phyloP scores from a whole-genome alignment of 2,329 filamentous ascomycete species.

The Fusarium keratoplasticum region DNA sequence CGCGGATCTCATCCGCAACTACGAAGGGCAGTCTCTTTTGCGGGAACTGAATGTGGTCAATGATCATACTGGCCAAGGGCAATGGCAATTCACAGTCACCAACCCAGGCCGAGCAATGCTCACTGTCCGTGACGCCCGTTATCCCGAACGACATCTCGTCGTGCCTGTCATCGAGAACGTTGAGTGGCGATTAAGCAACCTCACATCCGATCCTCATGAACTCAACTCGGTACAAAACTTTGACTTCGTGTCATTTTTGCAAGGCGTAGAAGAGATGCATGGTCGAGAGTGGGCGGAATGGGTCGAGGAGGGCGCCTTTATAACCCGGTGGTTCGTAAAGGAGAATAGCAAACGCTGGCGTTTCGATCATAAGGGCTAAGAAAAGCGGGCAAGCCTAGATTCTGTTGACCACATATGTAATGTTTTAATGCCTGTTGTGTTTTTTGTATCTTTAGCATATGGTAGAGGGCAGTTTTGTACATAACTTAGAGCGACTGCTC shows the following conservation, averaged over 20 bases:
- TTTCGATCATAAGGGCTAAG: slow-evolving; percentile 36
- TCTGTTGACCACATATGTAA: neutral
- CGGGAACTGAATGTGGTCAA: slow-evolving; percentile 31
- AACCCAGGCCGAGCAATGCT: slow-evolving; percentile 51
- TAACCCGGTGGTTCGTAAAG: slow-evolving; percentile 50
- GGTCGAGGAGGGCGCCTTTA: slow-evolving; percentile 48
- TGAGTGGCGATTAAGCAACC: slow-evolving; percentile 48
- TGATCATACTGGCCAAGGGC: slow-evolving; percentile 34
- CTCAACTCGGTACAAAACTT: slow-evolving; percentile 41
- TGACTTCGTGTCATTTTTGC: slow-evolving; percentile 41
- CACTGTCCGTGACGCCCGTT: slow-evolving; percentile 47
- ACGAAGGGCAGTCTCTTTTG: slow-evolving; percentile 49
- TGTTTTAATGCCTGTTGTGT: neutral
- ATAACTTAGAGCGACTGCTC: neutral
- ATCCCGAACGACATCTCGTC: slow-evolving; percentile 45
- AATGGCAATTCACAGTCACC: slow-evolving; percentile 51
- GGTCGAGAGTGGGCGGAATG: slow-evolving; percentile 46
- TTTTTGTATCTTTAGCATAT: neutral
- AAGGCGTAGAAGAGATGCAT: slow-evolving; percentile 38
- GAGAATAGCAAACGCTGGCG: slow-evolving; percentile 51
- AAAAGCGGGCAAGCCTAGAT: neutral
- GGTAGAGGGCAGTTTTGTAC: neutral
- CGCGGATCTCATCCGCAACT: slow-evolving; percentile 43
- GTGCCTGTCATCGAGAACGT: slow-evolving; percentile 48
- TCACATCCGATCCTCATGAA: slow-evolving; percentile 44